Evolutionary conservation across 495 filamentous ascomycete genomes (phyloP).

Genomic region (Friedmanniomyces simplex): DNA sequence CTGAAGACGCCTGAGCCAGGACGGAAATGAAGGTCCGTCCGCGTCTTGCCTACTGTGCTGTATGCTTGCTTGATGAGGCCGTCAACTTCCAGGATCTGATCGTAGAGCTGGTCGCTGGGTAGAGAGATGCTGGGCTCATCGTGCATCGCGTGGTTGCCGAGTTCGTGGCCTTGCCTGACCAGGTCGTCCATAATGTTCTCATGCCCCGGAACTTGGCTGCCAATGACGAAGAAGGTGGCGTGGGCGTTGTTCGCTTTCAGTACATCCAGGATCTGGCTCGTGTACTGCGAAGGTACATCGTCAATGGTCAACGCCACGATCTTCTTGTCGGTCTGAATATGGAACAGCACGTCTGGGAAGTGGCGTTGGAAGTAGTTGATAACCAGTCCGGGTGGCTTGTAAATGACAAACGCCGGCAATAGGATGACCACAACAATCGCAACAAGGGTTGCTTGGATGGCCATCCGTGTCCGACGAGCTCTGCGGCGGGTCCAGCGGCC

Average conservation of each 20-base stretch:
- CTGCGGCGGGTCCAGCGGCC: conserved; percentile 17
- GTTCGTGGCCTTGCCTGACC: conserved; percentile 54
- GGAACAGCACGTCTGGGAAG: conserved; percentile 70
- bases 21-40: conserved; percentile 49
- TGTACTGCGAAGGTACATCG: conserved; percentile 67
- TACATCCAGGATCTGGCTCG: conserved; percentile 55
- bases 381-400: conserved; percentile 60
- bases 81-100: conserved; percentile 37
- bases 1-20: conserved; percentile 77
- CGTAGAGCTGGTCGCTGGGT: conserved; percentile 22
- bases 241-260: conserved; percentile 38
- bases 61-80: conserved; percentile 47
- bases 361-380: conserved; percentile 56
- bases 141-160: conserved; percentile 77
- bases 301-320: conserved; percentile 75
- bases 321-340: conserved; percentile 45
- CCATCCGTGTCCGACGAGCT: conserved; percentile 16
- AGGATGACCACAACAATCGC: conserved; percentile 6
- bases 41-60: conserved; percentile 24
- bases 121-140: conserved; percentile 57
- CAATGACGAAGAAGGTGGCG: conserved; percentile 44
- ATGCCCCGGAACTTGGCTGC: conserved; percentile 54
- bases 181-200: conserved; percentile 50
- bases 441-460: conserved; percentile 1
- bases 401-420: conserved; percentile 52